Base-by-base conservation (phyloP, 2,329 filamentous ascomycete genomes). In the Celoporthe dispersa region DNA sequence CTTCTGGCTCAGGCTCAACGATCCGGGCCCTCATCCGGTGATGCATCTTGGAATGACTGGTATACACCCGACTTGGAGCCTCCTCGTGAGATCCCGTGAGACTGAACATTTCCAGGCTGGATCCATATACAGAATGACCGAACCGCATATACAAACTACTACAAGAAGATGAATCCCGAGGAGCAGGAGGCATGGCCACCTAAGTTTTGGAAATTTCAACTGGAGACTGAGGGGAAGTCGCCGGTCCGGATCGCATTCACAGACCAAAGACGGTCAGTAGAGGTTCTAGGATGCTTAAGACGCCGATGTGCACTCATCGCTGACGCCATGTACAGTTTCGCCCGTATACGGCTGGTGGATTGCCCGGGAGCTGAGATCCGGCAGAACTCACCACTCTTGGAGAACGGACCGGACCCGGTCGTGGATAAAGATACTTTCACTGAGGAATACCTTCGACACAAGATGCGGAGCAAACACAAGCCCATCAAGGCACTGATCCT, bases 401-500 rank as follows among this genome's bases (percentile, higher is more conserved):
- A 97, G 78, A 98, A 98, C 76, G 96, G 96, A 0, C 95, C 96
- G 0, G 96, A 99, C 81, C 96, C 96, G 0, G 91, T 98, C 0
- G 84, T 93, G 1, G 94, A 98, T 77, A 89, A 88, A 71, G 89
- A 94, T 60, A 80, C 90, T 1, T 88, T 98, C 73, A 97, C 93
- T 0, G 86, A 91, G 68, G 86, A 89, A 0, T 98, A 93, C 86
- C 80, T 99, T 25, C 81, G 80, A n/a, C 80, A 84, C 68, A 92
- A 93, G 79, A 84, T 98, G 83, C 84, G 81, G 64, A 88, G 86
- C 69, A 94, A 95, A 68, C 93, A 89, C 75, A 92, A 98, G 0
- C 94, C 95, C 0, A 87, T 98, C 73, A 98, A 98, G 79, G 93
- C 94, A 0, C 84, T 98, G 28, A 83, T 99, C 16, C 85, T 98